A percentile compares a stretch with the other conserved stretches of the same genome.
Conservation (phyloP, 768 basidiomycete species). For the Leccinum disarticulatum region DNA sequence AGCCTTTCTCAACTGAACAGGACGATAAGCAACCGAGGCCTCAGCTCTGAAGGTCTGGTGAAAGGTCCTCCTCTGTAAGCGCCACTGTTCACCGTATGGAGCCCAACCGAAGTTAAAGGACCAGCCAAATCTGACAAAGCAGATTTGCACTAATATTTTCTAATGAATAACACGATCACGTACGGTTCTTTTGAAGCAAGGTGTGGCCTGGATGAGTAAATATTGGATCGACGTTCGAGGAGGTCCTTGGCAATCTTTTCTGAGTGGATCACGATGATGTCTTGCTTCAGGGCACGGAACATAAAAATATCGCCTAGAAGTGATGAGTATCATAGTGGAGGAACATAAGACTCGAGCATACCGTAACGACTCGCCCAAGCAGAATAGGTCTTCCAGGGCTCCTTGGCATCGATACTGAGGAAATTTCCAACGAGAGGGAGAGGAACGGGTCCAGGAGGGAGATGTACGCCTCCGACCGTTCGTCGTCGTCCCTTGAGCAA, state of each 20-base stretch:
- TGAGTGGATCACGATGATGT: slow-evolving; percentile 27
- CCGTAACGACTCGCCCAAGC: slow-evolving; percentile 21
- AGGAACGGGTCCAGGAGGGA: slow-evolving; percentile 22
- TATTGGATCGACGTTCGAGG: slow-evolving; percentile 25
- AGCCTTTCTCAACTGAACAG: slow-evolving; percentile 21
- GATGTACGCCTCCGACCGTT: background rate
- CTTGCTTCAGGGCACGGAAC: slow-evolving; percentile 22
- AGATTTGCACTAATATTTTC: no score
- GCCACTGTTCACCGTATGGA: slow-evolving; percentile 26
- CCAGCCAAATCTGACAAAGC: slow-evolving; percentile 20
- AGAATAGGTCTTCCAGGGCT: slow-evolving; percentile 23
- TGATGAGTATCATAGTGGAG: background rate
- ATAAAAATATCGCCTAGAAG: slow-evolving; percentile 20
- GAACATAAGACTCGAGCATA: background rate
- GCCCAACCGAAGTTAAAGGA: slow-evolving; percentile 17
- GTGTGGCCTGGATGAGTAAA: slow-evolving; percentile 30
- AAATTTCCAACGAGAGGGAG: slow-evolving; percentile 21
- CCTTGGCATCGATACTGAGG: slow-evolving; percentile 16
- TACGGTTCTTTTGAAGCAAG: slow-evolving; percentile 19
- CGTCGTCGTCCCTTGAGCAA: slow-evolving; percentile 6
- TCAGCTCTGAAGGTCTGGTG: slow-evolving; percentile 27
- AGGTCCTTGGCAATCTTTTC: slow-evolving; percentile 28
- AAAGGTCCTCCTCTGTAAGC: slow-evolving; percentile 22
- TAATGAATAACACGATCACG: no score
- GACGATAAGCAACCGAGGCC: slow-evolving; percentile 8